Base-by-base conservation (phyloP, 2,329 filamentous ascomycete species). In the Mycosphaerella sp. region DNA sequence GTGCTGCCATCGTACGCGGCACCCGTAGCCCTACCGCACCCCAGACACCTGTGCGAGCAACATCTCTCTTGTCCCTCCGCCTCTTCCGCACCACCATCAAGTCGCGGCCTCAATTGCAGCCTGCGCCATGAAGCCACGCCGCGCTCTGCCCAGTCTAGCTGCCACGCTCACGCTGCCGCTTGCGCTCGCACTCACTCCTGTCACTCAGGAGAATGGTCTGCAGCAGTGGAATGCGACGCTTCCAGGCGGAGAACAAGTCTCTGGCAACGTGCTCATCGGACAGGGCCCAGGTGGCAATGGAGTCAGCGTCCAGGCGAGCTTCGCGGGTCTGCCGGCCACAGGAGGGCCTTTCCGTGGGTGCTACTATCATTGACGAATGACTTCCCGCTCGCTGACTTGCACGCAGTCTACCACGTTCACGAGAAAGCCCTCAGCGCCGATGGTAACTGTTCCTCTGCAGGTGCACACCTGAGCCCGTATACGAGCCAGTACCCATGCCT, bases 371-470 rank as follows among this genome's bases (percentile, higher is more conserved):
- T 38, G 21, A 17, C 21, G 10, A 23, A 31, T 42, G 3, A 9
- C 6, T 14, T 38, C 36, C 14, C 10, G 7, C 5, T 9, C 31
- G 17, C 47, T 51, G 48, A 58, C 41, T 17, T 14, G 1, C 5
- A 12, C 8, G 23, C 55, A 73, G 72, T 71, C 56, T 77, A 77
- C 68, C 72, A 75, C 65, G 66, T 77, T 58, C 73, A 76, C 66
- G 67, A 71, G 56, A 70, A 69, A 62, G 68, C 72, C 2, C 67
- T 76, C 31, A 69, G 69, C 5, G 55, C 66, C 2, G 66, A 71
- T 47, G 72, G 73, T 58, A 75, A 74, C 65, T 77, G 74, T 66
- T 70, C 70, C 12, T 66, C 62, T 5, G 69, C 73, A 17, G 68
- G 69, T 41, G 70, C 67, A 29, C 73, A 74, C 56, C 64, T 76